Conservation (phyloP, 768 basidiomycete genomes). For the Russula olivacea region DNA sequence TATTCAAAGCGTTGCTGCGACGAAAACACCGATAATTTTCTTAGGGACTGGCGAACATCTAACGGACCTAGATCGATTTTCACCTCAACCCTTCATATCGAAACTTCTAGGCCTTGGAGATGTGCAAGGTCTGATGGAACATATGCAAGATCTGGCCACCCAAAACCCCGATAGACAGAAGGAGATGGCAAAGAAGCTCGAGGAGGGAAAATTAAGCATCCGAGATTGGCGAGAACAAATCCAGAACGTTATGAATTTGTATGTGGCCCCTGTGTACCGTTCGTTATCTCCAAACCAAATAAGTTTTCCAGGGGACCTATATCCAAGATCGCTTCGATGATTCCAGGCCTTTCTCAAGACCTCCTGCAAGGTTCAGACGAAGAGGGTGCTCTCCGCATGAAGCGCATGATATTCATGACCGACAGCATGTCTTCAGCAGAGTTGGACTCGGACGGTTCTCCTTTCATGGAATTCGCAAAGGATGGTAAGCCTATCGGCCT, state of each 20-base stretch:
- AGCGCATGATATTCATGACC: constrained; percentile 97
- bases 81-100: constrained; percentile 94
- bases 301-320: constrained; percentile 78
- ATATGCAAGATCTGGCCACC: constrained; percentile 93
- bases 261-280: constrained; percentile 30
- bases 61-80: constrained; percentile 93
- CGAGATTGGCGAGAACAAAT: constrained; percentile 98
- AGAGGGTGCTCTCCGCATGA: constrained; percentile 85
- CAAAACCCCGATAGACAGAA: constrained; percentile 97
- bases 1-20: constrained; percentile 81
- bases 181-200: constrained; percentile 95
- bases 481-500: constrained; percentile 81
- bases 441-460: constrained; percentile 89
- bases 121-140: constrained; percentile 95
- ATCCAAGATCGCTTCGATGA: constrained; percentile 98
- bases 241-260: constrained; percentile 97
- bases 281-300: constrained; percentile 15
- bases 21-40: constrained; percentile 98
- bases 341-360: constrained; percentile 91
- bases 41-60: constrained; percentile 97
- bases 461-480: constrained; percentile 80
- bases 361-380: constrained; percentile 90
- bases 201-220: constrained; percentile 95
- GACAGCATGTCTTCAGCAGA: constrained; percentile 95
- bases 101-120: constrained; percentile 95